Evolutionary conservation across 2,329 filamentous ascomycete genomes (phyloP), one percentile per base, ranked within the genome.

Genomic region (Aspergillus amoenus): DNA sequence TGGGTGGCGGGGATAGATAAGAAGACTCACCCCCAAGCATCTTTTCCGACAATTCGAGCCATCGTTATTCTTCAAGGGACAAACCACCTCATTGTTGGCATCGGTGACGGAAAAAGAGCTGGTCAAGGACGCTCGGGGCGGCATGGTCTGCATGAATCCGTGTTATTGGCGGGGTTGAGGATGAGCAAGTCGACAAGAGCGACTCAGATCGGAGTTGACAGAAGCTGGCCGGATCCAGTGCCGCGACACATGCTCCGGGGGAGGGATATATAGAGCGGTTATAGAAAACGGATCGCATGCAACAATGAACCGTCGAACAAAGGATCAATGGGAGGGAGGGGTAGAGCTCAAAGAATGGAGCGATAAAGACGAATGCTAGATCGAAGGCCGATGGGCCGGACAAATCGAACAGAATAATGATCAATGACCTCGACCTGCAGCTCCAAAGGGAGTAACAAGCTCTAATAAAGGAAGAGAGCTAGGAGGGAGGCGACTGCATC

Each of bases 21-120:
- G 62, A 62, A 60, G 62, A 94, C 93, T 91, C 84, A 97, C 94
- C 78, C 94, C 94, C 73, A 96, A 88, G 81, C 94, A 99, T 82
- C 93, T 86, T 82, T 99, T 99, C 76, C 93, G 88, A 82, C 94
- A 99, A 79, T 88, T 91, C 66, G 93, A 96, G 75, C 91, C 91
- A 85, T 99, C 94, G 73, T 96, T 93, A 74, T 97, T 97, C 72
- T 87, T 88, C 76, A 99, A 82, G 66, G 94, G 94, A 79, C 94
- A 99, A 71, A 97, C 90, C 73, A 99, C 94, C 79, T 97, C 93
- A 76, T 95, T 95, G 77, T 90, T 93, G 76, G 89, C 85, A 81
- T 96, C 91, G 48, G 90, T 90, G 70, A 96, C 90, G 66, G 91
- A 93, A 77, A 96, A 96, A 64, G 91, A 94, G 72, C 90, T 91